Evolutionary conservation across 331 rosid genomes (phyloP).

Genomic region (Quercus phellos): DNA sequence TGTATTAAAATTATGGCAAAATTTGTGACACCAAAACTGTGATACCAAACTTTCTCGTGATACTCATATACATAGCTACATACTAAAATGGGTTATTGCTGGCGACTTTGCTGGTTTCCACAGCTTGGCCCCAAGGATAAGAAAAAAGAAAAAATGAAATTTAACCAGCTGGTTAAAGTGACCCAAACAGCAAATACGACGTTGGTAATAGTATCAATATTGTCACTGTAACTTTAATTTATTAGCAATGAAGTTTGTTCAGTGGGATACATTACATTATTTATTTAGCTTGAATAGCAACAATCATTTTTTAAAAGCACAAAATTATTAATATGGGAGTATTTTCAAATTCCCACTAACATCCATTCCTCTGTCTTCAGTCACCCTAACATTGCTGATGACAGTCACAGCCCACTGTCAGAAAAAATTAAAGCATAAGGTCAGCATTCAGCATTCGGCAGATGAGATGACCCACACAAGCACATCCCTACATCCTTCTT

Average conservation of each 20-base stretch:
- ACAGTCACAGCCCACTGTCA: conserved; percentile 18
- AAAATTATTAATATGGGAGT: background rate
- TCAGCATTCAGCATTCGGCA: conserved; percentile 27
- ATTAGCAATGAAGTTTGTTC: too few relatives aligned
- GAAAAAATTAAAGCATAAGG: conserved; percentile 26
- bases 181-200: background rate
- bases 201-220: background rate
- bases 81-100: background rate
- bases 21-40: too few relatives aligned
- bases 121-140: background rate
- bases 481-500: background rate
- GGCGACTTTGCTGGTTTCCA: background rate
- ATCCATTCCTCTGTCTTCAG: background rate
- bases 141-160: background rate
- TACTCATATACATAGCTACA: background rate
- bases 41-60: too few relatives aligned
- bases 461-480: conserved; percentile 34
- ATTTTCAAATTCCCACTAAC: background rate
- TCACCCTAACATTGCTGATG: background rate
- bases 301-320: too few relatives aligned
- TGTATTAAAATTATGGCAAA: too few relatives aligned
- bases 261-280: too few relatives aligned
- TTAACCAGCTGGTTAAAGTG: background rate
- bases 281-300: too few relatives aligned
- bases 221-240: too few relatives aligned